A percentile compares a stretch with the other conserved stretches of the same genome.
Conservation (phyloP, 192 early-diverging fungal species). For the Backusella liffmaniae region DNA sequence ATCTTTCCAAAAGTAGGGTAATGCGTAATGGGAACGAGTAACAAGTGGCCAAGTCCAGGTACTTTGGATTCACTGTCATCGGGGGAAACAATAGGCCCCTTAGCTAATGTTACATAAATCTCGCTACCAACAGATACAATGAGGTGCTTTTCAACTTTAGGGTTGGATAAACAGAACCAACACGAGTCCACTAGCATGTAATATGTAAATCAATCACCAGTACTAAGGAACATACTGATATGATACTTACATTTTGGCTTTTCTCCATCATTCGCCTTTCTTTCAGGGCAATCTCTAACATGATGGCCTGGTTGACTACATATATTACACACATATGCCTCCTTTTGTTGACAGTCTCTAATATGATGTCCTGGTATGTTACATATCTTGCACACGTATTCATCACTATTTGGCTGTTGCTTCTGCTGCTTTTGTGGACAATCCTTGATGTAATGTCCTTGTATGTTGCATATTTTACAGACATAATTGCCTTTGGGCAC, state of each 20-base stretch:
- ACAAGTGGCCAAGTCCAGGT: conserved; percentile 80
- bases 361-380: conserved; percentile 55
- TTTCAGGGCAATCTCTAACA: conserved; percentile 61
- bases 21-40: conserved; percentile 63
- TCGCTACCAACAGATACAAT: conserved; percentile 82
- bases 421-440: conserved; percentile 18
- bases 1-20: conserved; percentile 45
- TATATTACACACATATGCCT: conserved; percentile 58
- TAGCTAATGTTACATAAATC: conserved; percentile 82
- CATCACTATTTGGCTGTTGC: conserved; percentile 25
- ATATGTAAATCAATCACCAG: conserved; percentile 11
- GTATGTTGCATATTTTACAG: conserved; percentile 50
- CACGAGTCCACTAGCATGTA: conserved; percentile 52
- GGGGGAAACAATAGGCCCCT: conserved; percentile 72
- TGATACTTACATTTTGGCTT: neutral
- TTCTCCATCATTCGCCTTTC: neutral
- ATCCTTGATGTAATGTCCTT: conserved; percentile 57
- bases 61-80: conserved; percentile 31
- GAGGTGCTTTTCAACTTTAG: conserved; percentile 86
- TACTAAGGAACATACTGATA: neutral
- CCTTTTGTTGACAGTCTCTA: conserved; percentile 33
- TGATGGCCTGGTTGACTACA: conserved; percentile 67
- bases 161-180: conserved; percentile 97
- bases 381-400: conserved; percentile 53
- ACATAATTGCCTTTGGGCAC: conserved; percentile 35